Base-by-base conservation (phyloP, 192 early-diverging fungal genomes). In the Backusella tarrabulga region DNA sequence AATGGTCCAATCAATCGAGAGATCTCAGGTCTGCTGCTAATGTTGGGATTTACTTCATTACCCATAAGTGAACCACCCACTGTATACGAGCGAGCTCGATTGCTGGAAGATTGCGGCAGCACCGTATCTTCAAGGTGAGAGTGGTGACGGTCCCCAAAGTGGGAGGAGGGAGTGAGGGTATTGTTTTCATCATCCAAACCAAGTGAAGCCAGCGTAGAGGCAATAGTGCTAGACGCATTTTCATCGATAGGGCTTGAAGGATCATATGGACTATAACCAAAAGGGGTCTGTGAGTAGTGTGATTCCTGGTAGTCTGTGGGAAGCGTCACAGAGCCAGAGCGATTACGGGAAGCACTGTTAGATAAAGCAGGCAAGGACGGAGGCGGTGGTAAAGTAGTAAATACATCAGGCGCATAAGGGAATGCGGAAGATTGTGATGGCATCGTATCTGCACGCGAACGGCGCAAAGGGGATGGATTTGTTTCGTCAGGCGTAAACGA, bases 391-490 rank as follows among this genome's bases (percentile, higher is more conserved):
- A 77, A 56, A 52, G 70, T 77, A 0, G 50, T 52, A 70, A 70
- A 70, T 70, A 50, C 34, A 72, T 72, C 71, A 44, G 73, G 72
- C 23, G 73, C 44, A 70, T 74, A 79, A 60, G 77, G 77, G 56
- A 79, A 79, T 26, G 77, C 69, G 17, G 76, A 74, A 9, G 77
- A 69, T 21, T 79, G 77, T 19, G 77, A 74, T 50, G 77, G 77
- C 77, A 79, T 79, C 9, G 77, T 79, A 66, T 79, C 77, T 4
- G 77, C 77, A 46, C 77, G 77, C 56, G 77, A 72, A 29, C 77
- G 66, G 44, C 77, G 71, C 26, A 50, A 72, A 50, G 71, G 71
- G 17, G 68, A 70, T 3, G 38, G 21, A 12, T 35, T 70, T 40
- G 68, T 40, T 23, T 35, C 68, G 36, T 70, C 38, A 26, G 68